These are phyloP conservation scores for Hansenula sp. DNA, from an alignment of 1,139 yeast species.

Conservation along the genomic window DNA sequence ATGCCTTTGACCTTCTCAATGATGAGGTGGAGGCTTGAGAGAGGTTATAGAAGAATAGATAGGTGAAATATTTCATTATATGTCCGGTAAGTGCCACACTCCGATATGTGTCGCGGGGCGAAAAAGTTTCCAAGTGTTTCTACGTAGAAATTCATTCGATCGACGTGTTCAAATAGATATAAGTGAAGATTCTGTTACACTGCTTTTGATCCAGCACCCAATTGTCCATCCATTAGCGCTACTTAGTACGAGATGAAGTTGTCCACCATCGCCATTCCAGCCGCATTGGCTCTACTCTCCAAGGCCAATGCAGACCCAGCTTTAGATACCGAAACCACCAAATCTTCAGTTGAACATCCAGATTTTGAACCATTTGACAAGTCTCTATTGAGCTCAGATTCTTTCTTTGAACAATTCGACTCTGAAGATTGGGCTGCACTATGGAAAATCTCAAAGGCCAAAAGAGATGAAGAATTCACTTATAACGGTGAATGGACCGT, in stretches of 20 bases:
- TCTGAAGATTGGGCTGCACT: constrained; percentile 37
- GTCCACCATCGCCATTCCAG: constrained; percentile 17
- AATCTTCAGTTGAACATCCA: constrained; percentile 24
- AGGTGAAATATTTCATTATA: too few relatives aligned
- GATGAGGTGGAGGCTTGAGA: constrained; percentile 45
- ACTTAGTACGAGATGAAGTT: constrained; percentile 16
- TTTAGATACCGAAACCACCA: too few relatives aligned
- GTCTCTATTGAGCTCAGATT: constrained; percentile 26
- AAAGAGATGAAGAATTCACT: constrained; percentile 46
- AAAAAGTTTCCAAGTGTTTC: too few relatives aligned
- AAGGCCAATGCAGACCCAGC: constrained; percentile 7
- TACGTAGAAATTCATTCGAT: too few relatives aligned
- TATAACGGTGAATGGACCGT: constrained; percentile 75
- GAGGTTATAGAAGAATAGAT: background rate
- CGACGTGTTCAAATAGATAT: too few relatives aligned
- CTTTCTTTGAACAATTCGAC: constrained; percentile 70
- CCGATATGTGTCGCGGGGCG: too few relatives aligned
- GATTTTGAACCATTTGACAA: constrained; percentile 30
- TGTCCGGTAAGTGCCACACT: too few relatives aligned
- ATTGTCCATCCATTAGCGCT: too few relatives aligned
- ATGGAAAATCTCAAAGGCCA: constrained; percentile 65
- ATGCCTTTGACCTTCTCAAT: constrained; percentile 44
- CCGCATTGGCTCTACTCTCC: constrained; percentile 18
- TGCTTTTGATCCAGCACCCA: background rate
- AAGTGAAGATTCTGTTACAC: too few relatives aligned